Evolutionary conservation across 2,329 filamentous ascomycete species (phyloP).

Genomic region (Venturia effusa): DNA sequence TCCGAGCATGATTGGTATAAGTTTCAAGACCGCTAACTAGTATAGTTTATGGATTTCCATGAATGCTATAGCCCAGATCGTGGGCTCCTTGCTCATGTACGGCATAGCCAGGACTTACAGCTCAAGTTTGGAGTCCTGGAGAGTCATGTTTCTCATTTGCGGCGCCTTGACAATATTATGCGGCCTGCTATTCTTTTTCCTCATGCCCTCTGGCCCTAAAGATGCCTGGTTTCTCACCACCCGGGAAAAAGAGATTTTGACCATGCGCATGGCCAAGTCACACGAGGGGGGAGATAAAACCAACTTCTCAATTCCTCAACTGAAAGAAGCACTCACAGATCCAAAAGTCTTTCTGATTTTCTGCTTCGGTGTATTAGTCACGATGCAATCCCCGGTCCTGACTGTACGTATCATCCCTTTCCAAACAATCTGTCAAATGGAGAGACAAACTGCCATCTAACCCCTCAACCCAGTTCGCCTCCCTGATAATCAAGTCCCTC

Average conservation of each 20-base stretch:
- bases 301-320: neutral
- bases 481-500: conserved; percentile 37
- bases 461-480: conserved; percentile 25
- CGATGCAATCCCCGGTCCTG: neutral
- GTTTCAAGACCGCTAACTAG: neutral
- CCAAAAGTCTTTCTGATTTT: neutral
- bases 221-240: neutral
- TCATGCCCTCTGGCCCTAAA: neutral
- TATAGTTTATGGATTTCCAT: neutral
- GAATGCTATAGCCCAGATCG: neutral
- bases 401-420: neutral
- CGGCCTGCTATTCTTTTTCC: neutral
- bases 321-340: neutral
- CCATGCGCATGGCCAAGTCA: neutral
- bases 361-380: neutral
- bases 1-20: neutral
- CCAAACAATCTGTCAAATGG: no score
- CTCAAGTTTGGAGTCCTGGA: neutral
- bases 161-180: neutral
- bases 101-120: neutral
- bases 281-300: neutral
- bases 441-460: no score
- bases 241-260: neutral
- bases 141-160: neutral
- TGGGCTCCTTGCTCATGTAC: neutral